Evolutionary conservation across 1,139 yeast genomes (phyloP).

Genomic region (Hyphopichia khmerensis): DNA sequence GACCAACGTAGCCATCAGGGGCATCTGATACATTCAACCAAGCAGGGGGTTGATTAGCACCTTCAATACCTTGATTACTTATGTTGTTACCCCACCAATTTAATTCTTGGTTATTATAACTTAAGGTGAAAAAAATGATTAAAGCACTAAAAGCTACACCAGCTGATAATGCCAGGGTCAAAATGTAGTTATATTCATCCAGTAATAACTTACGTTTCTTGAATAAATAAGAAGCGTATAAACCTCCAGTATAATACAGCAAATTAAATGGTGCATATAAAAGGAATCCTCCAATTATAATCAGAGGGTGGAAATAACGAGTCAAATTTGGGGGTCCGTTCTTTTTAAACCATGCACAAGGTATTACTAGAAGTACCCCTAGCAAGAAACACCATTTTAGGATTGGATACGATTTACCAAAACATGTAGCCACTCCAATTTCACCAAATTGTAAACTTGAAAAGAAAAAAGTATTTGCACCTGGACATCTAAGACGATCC

Average conservation of each 20-base stretch:
- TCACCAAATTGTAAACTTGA: conserved; percentile 37
- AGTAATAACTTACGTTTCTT: conserved; percentile 49
- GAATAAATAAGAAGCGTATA: conserved; percentile 47
- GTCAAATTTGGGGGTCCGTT: conserved; percentile 24
- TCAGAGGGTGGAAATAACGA: conserved; percentile 46
- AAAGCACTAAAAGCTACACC: conserved; percentile 61
- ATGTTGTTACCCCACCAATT: conserved; percentile 60
- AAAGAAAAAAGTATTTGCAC: conserved; percentile 30
- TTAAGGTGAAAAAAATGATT: conserved; percentile 56
- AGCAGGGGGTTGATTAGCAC: conserved; percentile 26
- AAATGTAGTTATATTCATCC: conserved; percentile 64
- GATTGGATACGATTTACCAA: conserved; percentile 31
- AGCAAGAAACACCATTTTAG: conserved; percentile 34
- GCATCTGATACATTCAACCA: conserved; percentile 37
- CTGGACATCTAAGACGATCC: conserved; percentile 32
- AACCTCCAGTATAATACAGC: conserved; percentile 53
- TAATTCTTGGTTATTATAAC: conserved; percentile 36
- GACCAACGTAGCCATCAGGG: conserved; percentile 46
- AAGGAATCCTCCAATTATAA: conserved; percentile 46
- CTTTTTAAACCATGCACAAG: conserved; percentile 25
- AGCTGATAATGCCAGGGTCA: conserved; percentile 56
- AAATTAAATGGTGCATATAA: conserved; percentile 56
- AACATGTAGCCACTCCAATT: conserved; percentile 35
- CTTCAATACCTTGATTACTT: conserved; percentile 42
- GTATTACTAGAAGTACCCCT: conserved; percentile 27